Conservation (phyloP, 148 eudicot species). For the Selenicereus undatus region DNA sequence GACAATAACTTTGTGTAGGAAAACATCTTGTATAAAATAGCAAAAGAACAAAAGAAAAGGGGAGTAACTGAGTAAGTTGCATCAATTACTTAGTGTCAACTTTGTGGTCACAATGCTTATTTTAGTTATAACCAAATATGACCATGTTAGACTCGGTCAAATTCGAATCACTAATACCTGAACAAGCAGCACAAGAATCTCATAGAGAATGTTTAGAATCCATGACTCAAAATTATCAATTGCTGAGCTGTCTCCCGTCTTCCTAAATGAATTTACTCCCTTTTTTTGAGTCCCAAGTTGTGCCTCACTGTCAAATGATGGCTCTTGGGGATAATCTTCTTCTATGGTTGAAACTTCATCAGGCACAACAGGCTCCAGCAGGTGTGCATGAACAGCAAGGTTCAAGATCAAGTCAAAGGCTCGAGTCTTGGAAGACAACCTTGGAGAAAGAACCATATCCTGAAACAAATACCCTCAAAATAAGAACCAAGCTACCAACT, state of each 20-base stretch:
- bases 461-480: conserved; percentile 12
- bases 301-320: conserved; percentile 46
- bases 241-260: conserved; percentile 47
- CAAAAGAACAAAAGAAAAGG: not conserved
- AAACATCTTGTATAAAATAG: not conserved
- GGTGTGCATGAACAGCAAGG: conserved; percentile 97
- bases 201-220: conserved; percentile 80
- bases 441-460: conserved; percentile 54
- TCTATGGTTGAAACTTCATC: conserved; percentile 71
- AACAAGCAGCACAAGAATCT: conserved; percentile 86
- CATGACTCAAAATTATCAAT: conserved; percentile 79
- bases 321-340: conserved; percentile 69
- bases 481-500: conserved; percentile 18
- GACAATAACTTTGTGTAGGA: not conserved
- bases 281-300: conserved; percentile 47
- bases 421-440: conserved; percentile 63
- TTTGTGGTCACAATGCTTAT: not conserved
- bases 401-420: conserved; percentile 92
- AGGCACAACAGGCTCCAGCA: conserved; percentile 76
- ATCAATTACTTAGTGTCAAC: not conserved
- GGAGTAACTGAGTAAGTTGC: not conserved
- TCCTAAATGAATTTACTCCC: conserved; percentile 43
- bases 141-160: conserved; percentile 16
- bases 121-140: not conserved
- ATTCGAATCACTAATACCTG: conserved; percentile 49